Base-by-base conservation (phyloP, 345 rosid species). In the Orychophragmus violaceus region DNA sequence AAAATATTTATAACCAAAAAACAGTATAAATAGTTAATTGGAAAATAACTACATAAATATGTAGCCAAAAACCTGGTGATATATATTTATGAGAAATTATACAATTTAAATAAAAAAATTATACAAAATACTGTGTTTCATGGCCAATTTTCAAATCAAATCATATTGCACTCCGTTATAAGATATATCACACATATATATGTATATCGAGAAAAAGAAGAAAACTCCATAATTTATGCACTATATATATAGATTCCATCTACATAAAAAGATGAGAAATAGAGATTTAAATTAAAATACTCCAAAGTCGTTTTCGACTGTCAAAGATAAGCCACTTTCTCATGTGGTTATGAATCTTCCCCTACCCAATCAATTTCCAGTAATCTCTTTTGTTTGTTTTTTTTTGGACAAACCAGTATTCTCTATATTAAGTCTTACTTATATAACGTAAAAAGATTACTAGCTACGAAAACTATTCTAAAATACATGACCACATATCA, bases 261-360 rank as follows among this genome's bases (percentile, higher is more conserved):
- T 28, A 29, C 59, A 53, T 53, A 9, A 29, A 53, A 53, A 53
- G 59, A 53, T 28, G 59, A 16, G 37, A 14, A 25, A 53, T 53
- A 53, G n/a, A 53, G 13, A 16, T 53, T 53, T 16, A 41, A 41
- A 41, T 41, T 16, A 41, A 53, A 23, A 53, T 37, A 53, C 58
- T 14, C 36, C 58, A 27, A 52, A 8, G 37, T 37, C 59, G 37
- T 53, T 53, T 53, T 29, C 59, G 14, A 64, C 74, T 72, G 74
- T 75, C 79, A 70, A 71, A 76, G 60, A 64, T 45, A 73, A 62
- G 44, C 52, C n/a, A 76, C 67, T 58, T 76, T 68, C 69, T 33
- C 75, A 69, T 79, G 78, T 77, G 81, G 8, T 36, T 60, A 49
- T 71, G 9, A 50, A 68, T 57, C 49, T 45, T 33, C 45, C 33